Base-by-base conservation (phyloP, 2,329 filamentous ascomycete genomes). In the Colletotrichum cereale region DNA sequence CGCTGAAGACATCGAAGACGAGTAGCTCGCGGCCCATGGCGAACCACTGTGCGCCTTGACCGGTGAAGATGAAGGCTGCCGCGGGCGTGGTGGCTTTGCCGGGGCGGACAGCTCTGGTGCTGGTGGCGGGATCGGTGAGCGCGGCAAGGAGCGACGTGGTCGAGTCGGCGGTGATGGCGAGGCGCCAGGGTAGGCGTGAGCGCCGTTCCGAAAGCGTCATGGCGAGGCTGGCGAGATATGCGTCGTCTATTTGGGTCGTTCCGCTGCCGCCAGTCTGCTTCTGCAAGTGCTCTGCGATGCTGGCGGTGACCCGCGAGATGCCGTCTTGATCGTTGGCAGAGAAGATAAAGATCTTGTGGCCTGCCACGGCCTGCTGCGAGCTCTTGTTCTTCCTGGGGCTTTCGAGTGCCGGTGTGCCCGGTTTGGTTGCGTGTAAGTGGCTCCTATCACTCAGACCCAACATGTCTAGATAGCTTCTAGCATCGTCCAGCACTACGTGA, bases 11-110 rank as follows among this genome's bases (percentile, higher is more conserved):
- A 24, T 29, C 34, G 7, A 38, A 36, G 21, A 7, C n/a, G 5
- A 62, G 44, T 26, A 68, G 60, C 26, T 70, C 70, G 0, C 34
- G 38, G 5, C 73, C 73, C 73, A 74, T 73, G 18, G 36, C 40
- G 21, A 56, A 52, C 70, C 67, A 73, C 61, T 74, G 73, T 1
- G 73, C 73, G 6, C 73, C 73, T 26, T 74, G 73, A 1, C 73
- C 73, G 3, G 57, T 74, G 56, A 74, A 74, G 34, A 71, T 58
- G 44, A 68, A 72, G 44, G 26, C 48, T 3, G 48, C 48, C 3
- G 48, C 48, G 1, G 48, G 26, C 48, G 48, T 18, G 6, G 48
- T 18, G 26, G 26, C 48, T 7, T 31, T 52, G 26, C 48, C 48
- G 5, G 48, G 48, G 2, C 48, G 48, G 36, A 56, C 24, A 60